Evolutionary conservation across 2,329 filamentous ascomycete genomes (phyloP).

Genomic region (Hypomyces rosellus): DNA sequence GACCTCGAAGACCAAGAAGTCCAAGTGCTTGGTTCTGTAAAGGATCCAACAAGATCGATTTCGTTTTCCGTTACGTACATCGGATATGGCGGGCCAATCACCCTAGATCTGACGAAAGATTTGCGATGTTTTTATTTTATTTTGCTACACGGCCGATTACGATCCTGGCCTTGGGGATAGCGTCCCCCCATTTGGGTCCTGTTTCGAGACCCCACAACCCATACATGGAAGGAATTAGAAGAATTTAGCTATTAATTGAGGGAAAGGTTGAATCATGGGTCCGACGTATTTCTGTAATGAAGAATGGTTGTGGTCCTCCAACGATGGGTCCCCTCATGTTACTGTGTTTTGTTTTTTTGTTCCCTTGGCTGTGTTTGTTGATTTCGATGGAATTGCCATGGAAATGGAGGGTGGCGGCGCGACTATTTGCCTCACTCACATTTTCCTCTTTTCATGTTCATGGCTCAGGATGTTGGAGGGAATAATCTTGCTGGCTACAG

Average conservation of each 20-base stretch:
- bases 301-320: background rate
- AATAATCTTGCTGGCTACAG: slow-evolving; percentile 2
- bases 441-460: background rate
- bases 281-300: slow-evolving; percentile 10
- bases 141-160: slow-evolving; percentile 8
- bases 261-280: slow-evolving; percentile 1
- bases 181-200: slow-evolving; percentile 6
- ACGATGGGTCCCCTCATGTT: too few species aligned
- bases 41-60: slow-evolving; percentile 10
- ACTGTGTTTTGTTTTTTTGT: slow-evolving; percentile 8
- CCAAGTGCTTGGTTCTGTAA: slow-evolving; percentile 66
- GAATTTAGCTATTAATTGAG: slow-evolving; percentile 8
- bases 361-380: slow-evolving; percentile 7
- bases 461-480: slow-evolving; percentile 8
- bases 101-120: slow-evolving; percentile 3
- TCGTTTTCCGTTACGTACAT: slow-evolving; percentile 7
- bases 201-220: slow-evolving; percentile 5
- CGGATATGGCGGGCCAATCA: slow-evolving; percentile 4
- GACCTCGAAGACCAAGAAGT: slow-evolving; percentile 53
- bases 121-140: slow-evolving; percentile 1
- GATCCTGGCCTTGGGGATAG: slow-evolving; percentile 9
- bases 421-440: slow-evolving; percentile 2
- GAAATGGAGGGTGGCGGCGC: background rate
- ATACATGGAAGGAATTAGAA: slow-evolving; percentile 5
- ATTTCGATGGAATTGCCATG: background rate